Percentiles rank a stretch among this genome's conserved stretches.
phyloP scores from a whole-genome alignment of 371 early-diverging fungal species.

The Mucor indicus region DNA sequence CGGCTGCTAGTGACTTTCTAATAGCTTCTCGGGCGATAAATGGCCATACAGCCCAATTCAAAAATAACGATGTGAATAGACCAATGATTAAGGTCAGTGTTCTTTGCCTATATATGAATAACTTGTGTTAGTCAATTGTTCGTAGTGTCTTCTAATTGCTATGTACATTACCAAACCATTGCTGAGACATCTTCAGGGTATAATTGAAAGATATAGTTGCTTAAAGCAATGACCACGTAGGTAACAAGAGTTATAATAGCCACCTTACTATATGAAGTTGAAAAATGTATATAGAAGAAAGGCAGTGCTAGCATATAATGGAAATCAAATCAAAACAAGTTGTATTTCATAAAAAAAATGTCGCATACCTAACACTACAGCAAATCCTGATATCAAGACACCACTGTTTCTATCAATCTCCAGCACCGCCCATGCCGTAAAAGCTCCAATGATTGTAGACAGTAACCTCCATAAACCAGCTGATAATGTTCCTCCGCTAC shows the following conservation, averaged over 20 bases:
- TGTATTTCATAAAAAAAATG: background rate
- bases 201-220: conserved; percentile 20
- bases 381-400: conserved; percentile 44
- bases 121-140: no score
- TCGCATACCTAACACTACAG: conserved; percentile 46
- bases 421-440: conserved; percentile 46
- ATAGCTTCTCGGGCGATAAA: conserved; percentile 55
- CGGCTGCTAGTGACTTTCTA: conserved; percentile 37
- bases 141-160: no score
- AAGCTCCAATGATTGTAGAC: conserved; percentile 46
- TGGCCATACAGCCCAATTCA: conserved; percentile 57
- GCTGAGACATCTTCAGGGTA: conserved; percentile 21
- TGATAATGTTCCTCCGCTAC: conserved; percentile 46
- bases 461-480: conserved; percentile 49
- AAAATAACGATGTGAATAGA: conserved; percentile 40
- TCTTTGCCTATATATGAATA: conserved; percentile 30
- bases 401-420: conserved; percentile 40
- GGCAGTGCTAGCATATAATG: conserved; percentile 45
- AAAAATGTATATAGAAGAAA: conserved; percentile 39
- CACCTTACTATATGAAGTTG: conserved; percentile 36
- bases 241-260: conserved; percentile 32
- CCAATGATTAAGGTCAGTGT: conserved; percentile 51
- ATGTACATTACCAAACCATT: conserved; percentile 31
- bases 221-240: conserved; percentile 35
- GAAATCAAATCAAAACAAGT: no score